Evolutionary conservation across 2,329 filamentous ascomycete genomes (phyloP), one percentile per base, ranked within the genome.

Genomic region (Arthrobotrys sinensis): DNA sequence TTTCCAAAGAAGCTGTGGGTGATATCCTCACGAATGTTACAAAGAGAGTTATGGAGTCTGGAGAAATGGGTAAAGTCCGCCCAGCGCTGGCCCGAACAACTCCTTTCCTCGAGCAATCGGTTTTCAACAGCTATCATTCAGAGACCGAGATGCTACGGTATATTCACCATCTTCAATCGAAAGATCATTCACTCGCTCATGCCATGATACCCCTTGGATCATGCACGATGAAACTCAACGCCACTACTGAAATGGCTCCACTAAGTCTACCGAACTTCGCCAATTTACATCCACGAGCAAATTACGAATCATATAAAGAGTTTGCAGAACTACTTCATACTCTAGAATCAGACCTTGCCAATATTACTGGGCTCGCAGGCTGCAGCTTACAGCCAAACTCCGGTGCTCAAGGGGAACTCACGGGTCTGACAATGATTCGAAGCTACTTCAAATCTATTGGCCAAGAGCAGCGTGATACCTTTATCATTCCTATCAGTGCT

Each of bases 121-220:
- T 97, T 24, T 98, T 97, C 89, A 97, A 97, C 87, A 91, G 91
- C 0, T 91, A 98, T 84, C 95, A 97, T 85, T 97, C 94, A 1
- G 95, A 98, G 86, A 97, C 95, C 0, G 93, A 97, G 85, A 89
- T 98, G 82, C 87, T 98, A 62, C 91, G 95, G 50, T 98, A 98
- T 85, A 97, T 98, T 82, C 88, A 95, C 83, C 93, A 97, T 83
- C 88, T 98, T 4, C 92, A 97, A 84, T 97, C 94, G 63, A 97
- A 97, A 86, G 95, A 98, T 83, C 86, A 98, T 11, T 97, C 95
- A 0, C 88, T 97, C 4, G 93, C 94, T 1, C 95, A 98, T 85
- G 97, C 94, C n/a, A 98, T 98, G 95, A 98, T 98, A 79, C 94
- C 95, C 1, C 89, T 98, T 0, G 95, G 95, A 16, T 97, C 95